phyloP scores from a whole-genome alignment of 257 asterid species.

The Solanum dulcamara region DNA sequence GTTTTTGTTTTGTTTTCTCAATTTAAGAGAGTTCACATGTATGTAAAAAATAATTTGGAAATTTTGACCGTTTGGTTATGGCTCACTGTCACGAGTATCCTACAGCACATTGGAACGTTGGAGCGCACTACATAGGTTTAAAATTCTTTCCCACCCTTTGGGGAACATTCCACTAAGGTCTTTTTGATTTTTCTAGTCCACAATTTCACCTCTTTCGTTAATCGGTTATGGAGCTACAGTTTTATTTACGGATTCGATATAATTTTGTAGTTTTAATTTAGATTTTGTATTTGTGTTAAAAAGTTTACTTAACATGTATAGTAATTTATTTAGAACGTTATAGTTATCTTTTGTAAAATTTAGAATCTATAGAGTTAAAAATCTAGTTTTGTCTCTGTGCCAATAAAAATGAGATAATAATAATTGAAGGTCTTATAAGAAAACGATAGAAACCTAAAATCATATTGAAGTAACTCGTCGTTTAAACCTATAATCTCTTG shows the following conservation, averaged over 20 bases:
- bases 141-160: conserved; percentile 1
- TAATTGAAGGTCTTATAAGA: too few relatives aligned
- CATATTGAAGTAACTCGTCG: too few relatives aligned
- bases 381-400: accelerated
- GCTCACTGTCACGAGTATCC: conserved; percentile 54
- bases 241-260: accelerated
- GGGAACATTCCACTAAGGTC: not conserved
- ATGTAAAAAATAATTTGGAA: not conserved
- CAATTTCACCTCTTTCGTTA: not conserved
- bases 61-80: not conserved
- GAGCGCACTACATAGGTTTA: conserved; percentile 44
- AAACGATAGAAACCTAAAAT: too few relatives aligned
- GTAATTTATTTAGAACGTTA: not conserved
- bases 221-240: not conserved
- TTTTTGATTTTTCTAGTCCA: not conserved
- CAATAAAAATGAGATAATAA: too few relatives aligned
- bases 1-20: not conserved
- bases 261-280: accelerated
- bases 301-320: not conserved
- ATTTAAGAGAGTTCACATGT: not conserved
- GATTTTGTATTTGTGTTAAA: accelerated
- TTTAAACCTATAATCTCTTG: not conserved
- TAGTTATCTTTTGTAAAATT: not conserved
- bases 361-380: accelerated
- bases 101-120: conserved; percentile 41